Conservation (phyloP, 768 basidiomycete species). For the Phaeotremella fagi region DNA sequence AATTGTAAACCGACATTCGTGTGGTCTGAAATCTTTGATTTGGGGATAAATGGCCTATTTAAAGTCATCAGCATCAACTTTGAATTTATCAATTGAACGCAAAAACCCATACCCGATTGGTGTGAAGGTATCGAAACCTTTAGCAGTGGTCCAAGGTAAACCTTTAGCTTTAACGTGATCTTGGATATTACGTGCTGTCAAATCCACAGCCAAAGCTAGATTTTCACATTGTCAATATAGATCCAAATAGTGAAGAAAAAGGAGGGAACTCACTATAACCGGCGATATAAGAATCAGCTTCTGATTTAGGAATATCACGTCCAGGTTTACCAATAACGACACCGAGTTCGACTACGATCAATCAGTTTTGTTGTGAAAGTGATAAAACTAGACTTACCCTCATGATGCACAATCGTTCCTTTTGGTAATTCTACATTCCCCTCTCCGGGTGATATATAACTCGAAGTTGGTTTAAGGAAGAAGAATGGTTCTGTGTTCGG, state of each 20-base stretch:
- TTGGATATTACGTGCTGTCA: constrained; percentile 95
- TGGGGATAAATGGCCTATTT: constrained; percentile 72
- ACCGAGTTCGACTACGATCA: constrained; percentile 77
- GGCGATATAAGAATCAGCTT: constrained; percentile 74
- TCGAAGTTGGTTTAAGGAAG: constrained; percentile 94
- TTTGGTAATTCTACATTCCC: constrained; percentile 79
- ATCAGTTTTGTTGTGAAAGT: neutral
- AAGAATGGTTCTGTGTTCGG: constrained; percentile 77
- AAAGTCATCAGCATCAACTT: neutral
- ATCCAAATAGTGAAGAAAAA: neutral
- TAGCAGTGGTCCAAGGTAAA: constrained; percentile 94
- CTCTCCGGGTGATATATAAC: constrained; percentile 66
- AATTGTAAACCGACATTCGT: constrained; percentile 71
- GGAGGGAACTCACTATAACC: constrained; percentile 71
- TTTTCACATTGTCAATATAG: constrained; percentile 1
- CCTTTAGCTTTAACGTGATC: constrained; percentile 86
- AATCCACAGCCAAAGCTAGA: constrained; percentile 84
- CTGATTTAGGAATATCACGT: constrained; percentile 67
- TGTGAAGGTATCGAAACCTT: constrained; percentile 95
- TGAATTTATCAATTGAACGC: neutral
- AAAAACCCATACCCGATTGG: constrained; percentile 64
- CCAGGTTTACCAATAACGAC: constrained; percentile 89
- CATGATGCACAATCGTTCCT: constrained; percentile 81
- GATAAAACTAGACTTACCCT: constrained; percentile 57
- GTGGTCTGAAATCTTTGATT: constrained; percentile 62